These are phyloP conservation scores for Stylosanthes scabra DNA, from an alignment of 331 rosid species.

Conservation along the genomic window DNA sequence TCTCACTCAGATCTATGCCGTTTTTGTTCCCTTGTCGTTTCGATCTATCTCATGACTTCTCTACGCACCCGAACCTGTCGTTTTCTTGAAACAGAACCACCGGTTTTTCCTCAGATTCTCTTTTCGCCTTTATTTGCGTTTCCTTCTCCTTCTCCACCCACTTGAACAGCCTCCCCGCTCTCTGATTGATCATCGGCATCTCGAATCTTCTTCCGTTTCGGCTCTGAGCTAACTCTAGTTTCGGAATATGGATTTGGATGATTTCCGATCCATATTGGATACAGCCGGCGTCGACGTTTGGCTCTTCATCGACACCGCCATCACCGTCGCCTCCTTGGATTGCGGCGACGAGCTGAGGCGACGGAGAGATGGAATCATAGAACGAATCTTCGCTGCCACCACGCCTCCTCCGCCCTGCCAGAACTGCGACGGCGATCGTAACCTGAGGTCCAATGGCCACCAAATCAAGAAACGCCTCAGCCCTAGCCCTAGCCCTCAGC, in stretches of 20 bases:
- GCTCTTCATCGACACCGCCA: constrained; percentile 86
- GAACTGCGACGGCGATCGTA: constrained; percentile 48
- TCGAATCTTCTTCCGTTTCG: not conserved
- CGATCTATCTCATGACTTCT: constrained; percentile 6
- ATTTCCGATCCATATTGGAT: constrained; percentile 78
- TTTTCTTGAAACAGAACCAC: constrained; percentile 12
- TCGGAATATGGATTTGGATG: constrained; percentile 77
- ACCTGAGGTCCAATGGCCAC: constrained; percentile 28
- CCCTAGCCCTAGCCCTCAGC: constrained; percentile 42
- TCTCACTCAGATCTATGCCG: constrained; percentile 43
- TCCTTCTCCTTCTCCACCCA: not conserved
- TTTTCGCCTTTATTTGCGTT: constrained; percentile 27
- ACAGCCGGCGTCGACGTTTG: constrained; percentile 86
- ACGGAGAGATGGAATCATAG: constrained; percentile 85
- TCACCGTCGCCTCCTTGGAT: constrained; percentile 77
- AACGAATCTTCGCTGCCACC: constrained; percentile 72
- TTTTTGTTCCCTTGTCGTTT: constrained; percentile 26
- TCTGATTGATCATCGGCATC: constrained; percentile 27
- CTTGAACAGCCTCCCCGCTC: not conserved
- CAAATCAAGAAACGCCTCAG: constrained; percentile 35
- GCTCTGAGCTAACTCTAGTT: not conserved
- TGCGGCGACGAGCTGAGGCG: constrained; percentile 65
- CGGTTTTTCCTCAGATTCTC: constrained; percentile 19
- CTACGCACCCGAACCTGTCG: not conserved
- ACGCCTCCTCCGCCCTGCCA: constrained; percentile 46